These are phyloP conservation scores for Spathaspora hagerdaliae DNA, from an alignment of 805 yeast genomes.

Conservation along the genomic window DNA sequence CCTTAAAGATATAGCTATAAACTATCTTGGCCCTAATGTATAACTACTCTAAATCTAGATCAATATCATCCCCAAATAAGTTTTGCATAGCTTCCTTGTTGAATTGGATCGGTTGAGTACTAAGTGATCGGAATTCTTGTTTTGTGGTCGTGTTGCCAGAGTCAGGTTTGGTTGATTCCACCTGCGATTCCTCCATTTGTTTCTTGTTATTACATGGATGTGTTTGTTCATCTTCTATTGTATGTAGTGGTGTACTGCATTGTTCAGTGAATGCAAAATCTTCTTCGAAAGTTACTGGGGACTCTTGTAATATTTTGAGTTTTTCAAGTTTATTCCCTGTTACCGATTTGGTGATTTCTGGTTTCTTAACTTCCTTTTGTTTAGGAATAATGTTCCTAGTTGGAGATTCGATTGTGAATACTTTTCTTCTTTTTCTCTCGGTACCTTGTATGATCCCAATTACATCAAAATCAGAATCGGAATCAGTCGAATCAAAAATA, in stretches of 20 bases:
- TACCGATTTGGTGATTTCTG: no score
- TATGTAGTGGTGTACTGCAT: no score
- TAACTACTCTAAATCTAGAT: background rate
- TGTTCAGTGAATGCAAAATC: no score
- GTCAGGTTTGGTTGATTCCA: no score
- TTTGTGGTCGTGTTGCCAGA: no score
- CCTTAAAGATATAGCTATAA: conserved; percentile 37
- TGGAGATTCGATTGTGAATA: background rate
- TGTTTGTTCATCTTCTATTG: no score
- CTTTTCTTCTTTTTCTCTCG: background rate
- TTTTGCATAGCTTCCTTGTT: background rate
- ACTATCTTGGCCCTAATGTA: conserved; percentile 36
- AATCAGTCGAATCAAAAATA: background rate
- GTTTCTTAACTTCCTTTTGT: background rate
- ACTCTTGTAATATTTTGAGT: no score
- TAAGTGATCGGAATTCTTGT: background rate
- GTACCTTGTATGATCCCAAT: background rate
- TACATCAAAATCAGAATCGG: background rate
- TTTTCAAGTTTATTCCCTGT: no score
- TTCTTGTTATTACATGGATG: no score
- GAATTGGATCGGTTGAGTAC: background rate
- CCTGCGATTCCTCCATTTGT: no score
- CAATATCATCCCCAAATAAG: conserved; percentile 1
- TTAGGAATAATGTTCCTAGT: background rate
- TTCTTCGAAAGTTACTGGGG: no score